A percentile compares a stretch with the other conserved stretches of the same genome.
Conservation (phyloP, 2,329 filamentous ascomycete species). For the Colletotrichum truncatum region DNA sequence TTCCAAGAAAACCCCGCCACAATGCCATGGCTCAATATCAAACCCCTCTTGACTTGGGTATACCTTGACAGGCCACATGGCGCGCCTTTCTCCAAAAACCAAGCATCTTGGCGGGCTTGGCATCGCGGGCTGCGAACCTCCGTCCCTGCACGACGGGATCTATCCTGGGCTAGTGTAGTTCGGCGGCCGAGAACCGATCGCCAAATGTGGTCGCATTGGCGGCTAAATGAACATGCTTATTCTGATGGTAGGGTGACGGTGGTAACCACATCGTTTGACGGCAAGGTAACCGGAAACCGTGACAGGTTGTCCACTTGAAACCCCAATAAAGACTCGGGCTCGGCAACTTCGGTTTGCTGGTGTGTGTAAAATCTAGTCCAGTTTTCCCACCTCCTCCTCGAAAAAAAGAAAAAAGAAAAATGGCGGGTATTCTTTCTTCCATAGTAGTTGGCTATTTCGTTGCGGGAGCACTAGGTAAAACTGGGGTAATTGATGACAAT, state of each 20-base stretch:
- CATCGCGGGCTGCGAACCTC: conserved; percentile 17
- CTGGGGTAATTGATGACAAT: too few species aligned
- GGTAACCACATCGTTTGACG: neutral
- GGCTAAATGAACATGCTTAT: conserved; percentile 12
- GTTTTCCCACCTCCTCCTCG: too few species aligned
- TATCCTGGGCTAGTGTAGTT: neutral
- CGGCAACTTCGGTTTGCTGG: neutral
- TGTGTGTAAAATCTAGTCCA: neutral
- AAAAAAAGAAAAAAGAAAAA: neutral
- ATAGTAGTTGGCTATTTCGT: rapidly evolving
- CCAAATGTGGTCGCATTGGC: neutral
- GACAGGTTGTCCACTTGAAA: neutral
- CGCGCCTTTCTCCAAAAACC: neutral
- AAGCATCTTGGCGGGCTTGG: conserved; percentile 29
- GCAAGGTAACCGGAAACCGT: too few species aligned
- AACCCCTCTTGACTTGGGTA: neutral
- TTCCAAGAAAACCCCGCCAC: neutral
- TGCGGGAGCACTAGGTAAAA: neutral
- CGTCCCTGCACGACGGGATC: neutral
- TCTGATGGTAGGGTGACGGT: conserved; percentile 1
- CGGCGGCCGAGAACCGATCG: conserved; percentile 11
- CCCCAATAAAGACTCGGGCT: neutral
- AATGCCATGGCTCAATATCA: neutral
- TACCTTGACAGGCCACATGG: neutral
- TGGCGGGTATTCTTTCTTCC: neutral